Base-by-base conservation (phyloP, 106 monocot genomes). In the Platanthera zijinensis region DNA sequence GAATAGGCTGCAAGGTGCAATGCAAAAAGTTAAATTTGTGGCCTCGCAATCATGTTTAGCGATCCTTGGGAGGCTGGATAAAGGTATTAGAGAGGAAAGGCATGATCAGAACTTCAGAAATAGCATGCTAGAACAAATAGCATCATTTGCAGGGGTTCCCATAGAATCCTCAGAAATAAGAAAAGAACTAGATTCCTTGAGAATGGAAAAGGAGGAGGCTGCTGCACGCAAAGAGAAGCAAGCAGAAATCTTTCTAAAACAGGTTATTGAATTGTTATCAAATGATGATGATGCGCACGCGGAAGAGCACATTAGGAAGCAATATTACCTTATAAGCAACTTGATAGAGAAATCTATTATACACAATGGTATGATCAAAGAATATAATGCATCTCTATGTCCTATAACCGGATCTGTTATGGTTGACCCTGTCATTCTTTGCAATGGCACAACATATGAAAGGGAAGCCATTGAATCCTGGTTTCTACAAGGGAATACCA, bases 401-500 rank as follows among this genome's bases (percentile, higher is more conserved):
- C 80, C 80, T 52, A 66, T 80, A 64, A 49, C 28, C 6, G 17
- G 63, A 18, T 52, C 50, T 48, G 74, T 80, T 51, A 80, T 80
- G 80, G 74, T 74, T 52, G 74, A 80, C 50, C 80, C 80, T 51
- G 80, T 80, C 66, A 80, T 51, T 52, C 80, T 80, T 74, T 73
- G 57, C 48, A 79, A 72, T 50, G 79, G 79, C 53, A 79, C 73
- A 28, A 62, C 79, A 73, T 79, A 50, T 52, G 80, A 80, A 67
- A 74, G 51, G 74, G 18, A 30, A 12, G 74, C 74, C 30, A 80
- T 80, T 45, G 80, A 80, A 67, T 51, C 51, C 6, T 64, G 61
- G 80, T 45, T 80, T 64, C 28, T 63, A 22, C 21, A 21, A 61
- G 79, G 79, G 48, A 7, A 28, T 14, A 73, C 14, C 7, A 30